Evolutionary conservation across 225 moss, liverwort and hornwort genomes (phyloP), one percentile per base, ranked within the genome.

Genomic region (Antitrichia curtipendula): DNA sequence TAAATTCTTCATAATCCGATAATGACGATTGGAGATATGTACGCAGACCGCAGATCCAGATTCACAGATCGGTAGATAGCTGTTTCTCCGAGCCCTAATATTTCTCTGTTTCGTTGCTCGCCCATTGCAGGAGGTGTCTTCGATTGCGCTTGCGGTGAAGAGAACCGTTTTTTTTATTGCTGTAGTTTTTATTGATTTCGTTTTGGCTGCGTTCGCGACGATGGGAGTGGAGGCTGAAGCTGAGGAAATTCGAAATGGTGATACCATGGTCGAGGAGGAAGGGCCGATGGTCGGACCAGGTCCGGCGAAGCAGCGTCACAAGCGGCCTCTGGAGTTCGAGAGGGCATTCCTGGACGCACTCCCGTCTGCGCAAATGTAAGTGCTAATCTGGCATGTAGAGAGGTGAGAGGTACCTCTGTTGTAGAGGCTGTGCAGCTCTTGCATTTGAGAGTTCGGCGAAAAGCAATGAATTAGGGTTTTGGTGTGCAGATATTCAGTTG

Each of bases 241-340:
- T 32, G 89, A 74, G 47, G 89, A 83, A n/a, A 78, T 56, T 27
- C 34, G 36, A 36, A 85, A 89, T 87, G 87, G 87, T 27, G 89
- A 88, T 17, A 25, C 85, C 7, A 12, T 75, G 36, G 85, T 79
- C 38, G 89, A 86, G 62, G 94, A 95, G 70, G 94, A 95, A 34
- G 93, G 87, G n/a, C 92, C 91, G 3, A 32, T 92, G 34, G 90
- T 99, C 5, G 96, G 99, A 77, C 99, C 99, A 16, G 93, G 90
- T 10, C 95, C 95, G 12, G 95, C 90, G 41, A 92, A 90, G 74
- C 89, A 89, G 38, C 95, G 95, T 28, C 97, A 82, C 41, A 99
- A 99, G 87, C 96, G 96, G 23, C 97, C 95, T 80, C 91, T 99
- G n/a, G 97, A 95, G 83, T 99, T 97, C 70, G 99, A 99, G 90